Evolutionary conservation across 179 eudicot species (phyloP).

Genomic region (Nepenthes alata): DNA sequence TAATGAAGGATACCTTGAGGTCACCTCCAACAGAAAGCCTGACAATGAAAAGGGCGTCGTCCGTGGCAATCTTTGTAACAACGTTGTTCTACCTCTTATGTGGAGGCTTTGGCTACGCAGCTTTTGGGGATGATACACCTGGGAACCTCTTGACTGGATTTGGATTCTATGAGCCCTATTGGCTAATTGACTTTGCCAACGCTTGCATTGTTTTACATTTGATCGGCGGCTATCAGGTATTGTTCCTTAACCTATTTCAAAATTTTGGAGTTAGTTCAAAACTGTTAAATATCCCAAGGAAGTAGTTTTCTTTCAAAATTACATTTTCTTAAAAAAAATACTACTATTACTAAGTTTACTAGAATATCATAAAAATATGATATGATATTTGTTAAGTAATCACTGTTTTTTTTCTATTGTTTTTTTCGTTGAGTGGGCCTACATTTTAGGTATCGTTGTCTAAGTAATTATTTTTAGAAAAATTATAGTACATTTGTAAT

Average conservation of each 20-base stretch:
- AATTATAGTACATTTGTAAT: too few relatives aligned
- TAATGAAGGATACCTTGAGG: slow-evolving; percentile 51
- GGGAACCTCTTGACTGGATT: slow-evolving; percentile 77
- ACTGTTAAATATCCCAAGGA: too few relatives aligned
- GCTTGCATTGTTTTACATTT: slow-evolving; percentile 66
- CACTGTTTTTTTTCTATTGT: too few relatives aligned
- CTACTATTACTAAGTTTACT: too few relatives aligned
- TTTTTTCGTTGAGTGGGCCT: too few relatives aligned
- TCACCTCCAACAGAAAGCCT: slow-evolving; percentile 46
- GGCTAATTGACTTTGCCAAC: slow-evolving; percentile 71
- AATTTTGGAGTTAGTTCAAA: too few relatives aligned
- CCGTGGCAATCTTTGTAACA: slow-evolving; percentile 32
- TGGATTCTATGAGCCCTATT: slow-evolving; percentile 72
- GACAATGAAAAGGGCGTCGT: slow-evolving; percentile 64
- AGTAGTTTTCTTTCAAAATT: too few relatives aligned
- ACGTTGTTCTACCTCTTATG: slow-evolving; percentile 65
- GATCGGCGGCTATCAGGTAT: slow-evolving; percentile 70
- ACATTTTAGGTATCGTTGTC: too few relatives aligned
- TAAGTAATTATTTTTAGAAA: too few relatives aligned
- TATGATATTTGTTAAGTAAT: too few relatives aligned
- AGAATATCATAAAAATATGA: too few relatives aligned
- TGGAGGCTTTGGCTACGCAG: slow-evolving; percentile 86
- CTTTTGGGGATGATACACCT: slow-evolving; percentile 65
- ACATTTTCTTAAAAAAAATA: too few relatives aligned
- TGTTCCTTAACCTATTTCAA: not conserved